Base-by-base conservation (phyloP, 2,329 filamentous ascomycete genomes). In the Sclerotinia glacialis region DNA sequence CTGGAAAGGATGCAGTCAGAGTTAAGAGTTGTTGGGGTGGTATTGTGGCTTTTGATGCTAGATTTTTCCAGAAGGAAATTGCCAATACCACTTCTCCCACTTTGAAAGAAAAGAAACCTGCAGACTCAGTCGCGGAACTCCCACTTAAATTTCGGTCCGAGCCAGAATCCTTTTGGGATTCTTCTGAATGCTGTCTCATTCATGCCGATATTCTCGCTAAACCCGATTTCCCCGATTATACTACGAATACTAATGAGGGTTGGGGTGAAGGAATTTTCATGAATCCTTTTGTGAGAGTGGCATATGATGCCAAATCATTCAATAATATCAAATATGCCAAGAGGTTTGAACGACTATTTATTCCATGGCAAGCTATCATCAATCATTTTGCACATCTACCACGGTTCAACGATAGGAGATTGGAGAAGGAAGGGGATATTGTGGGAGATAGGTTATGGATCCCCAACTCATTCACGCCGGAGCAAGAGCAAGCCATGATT, bases 11-110 rank as follows among this genome's bases (percentile, higher is more conserved):
- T 70, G 85, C 89, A 0, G 89, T 93, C 1, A 83, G 86, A 11
- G 89, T 92, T 1, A 85, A 83, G 72, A 88, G 87, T 70, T 93
- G 90, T 77, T 93, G 90, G 90, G 88, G 89, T 63, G 90, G 90
- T 28, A 92, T 92, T 85, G 87, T 86, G 2, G 85, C 85, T 2
- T 88, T 88, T 77, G 83, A 88, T 73, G 86, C 85, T 1, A 78
- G 78, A 56, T 86, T 84, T 76, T 84, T 89, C 56, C 84, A 87
- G 72, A 53, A 42, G 9, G 47, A 64, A n/a, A 6, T 63, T 11
- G 37, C n/a, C 7, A 53, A 63, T 23, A 7, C 47, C 2, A 21
- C 42, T 2, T 40, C 23, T 23, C 28, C 23, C 28, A 40, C 8
- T 14, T 40, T 31, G 62, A 59, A 42, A 52, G 54, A 26, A 50